phyloP scores from a whole-genome alignment of 768 basidiomycete species.

The Calocybe cyanea region DNA sequence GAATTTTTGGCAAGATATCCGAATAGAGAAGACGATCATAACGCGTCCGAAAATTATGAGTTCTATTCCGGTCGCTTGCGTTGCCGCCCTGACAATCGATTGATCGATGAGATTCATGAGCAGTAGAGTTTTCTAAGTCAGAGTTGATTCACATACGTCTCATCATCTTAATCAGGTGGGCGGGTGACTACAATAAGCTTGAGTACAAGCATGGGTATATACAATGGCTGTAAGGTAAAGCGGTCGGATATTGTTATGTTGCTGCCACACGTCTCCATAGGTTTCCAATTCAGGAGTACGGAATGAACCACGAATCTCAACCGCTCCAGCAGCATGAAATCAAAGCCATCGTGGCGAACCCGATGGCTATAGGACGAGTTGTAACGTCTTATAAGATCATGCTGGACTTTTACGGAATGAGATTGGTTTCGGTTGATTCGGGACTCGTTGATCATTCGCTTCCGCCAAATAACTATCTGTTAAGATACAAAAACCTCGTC shows the following conservation, averaged over 20 bases:
- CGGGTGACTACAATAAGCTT: conserved; percentile 55
- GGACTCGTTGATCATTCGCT: conserved; percentile 54
- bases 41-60: conserved; percentile 43
- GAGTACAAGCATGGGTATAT: conserved; percentile 72
- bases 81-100: conserved; percentile 58
- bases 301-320: conserved; percentile 66
- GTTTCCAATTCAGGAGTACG: conserved; percentile 72
- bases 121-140: conserved; percentile 33
- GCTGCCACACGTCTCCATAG: conserved; percentile 25
- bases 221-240: conserved; percentile 66
- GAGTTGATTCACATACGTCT: not conserved
- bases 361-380: conserved; percentile 45
- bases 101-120: conserved; percentile 61
- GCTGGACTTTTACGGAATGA: conserved; percentile 82
- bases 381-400: conserved; percentile 64
- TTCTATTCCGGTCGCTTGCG: conserved; percentile 59
- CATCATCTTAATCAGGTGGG: conserved; percentile 47
- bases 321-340: conserved; percentile 67
- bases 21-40: conserved; percentile 32
- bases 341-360: conserved; percentile 47
- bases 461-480: conserved; percentile 44
- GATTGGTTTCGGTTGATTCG: conserved; percentile 50
- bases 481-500: conserved; percentile 61
- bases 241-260: not conserved
- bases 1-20: conserved; percentile 58